Base-by-base conservation (phyloP, 2,329 filamentous ascomycete genomes). In the Claviceps sp. region DNA sequence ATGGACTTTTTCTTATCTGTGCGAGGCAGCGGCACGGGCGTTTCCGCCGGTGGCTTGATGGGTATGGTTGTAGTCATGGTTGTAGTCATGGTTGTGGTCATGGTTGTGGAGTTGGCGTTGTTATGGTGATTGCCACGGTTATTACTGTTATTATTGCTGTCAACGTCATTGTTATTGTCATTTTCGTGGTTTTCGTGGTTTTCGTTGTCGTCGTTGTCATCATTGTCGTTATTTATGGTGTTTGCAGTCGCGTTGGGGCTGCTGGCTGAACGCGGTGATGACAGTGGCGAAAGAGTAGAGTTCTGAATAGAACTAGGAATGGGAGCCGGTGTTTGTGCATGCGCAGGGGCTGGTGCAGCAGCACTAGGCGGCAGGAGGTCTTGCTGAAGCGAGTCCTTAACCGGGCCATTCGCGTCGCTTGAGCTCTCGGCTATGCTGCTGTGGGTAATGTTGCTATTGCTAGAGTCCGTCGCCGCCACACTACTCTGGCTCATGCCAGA, bases 271-370 rank as follows among this genome's bases (percentile, higher is more conserved):
- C 30, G 30, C 14, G 65, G 65, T 41, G 66, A 68, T 42, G 66
- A 68, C 41, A 60, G 59, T 16, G 63, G 62, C 22, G 63, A 63
- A 50, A 62, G 61, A 7, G 60, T 59, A 14, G 59, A 59, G 46
- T 58, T 61, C 53, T 62, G 63, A 11, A 58, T 62, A 37, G 64
- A 65, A 13, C 67, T 55, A 8, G 67, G 67, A 44, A 70, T 64
- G 1, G 68, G 72, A 40, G 74, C 64, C 6, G 71, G 70, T 11
- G 71, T 74, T 56, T 74, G 68, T 40, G 70, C 57, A 47, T 65
- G 63, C 16, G 61, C 54, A 46, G 55, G 52, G n/a, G 53, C 52
- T 24, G 47, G 50, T n/a, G 52, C 41, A 24, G 52, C 37, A 9
- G 52, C 52, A 14, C 50, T 47, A 5, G 54, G 52, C 9, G 54